Evolutionary conservation across 208 protist genomes (phyloP).

Genomic region (Acanthamoeba royreba): DNA sequence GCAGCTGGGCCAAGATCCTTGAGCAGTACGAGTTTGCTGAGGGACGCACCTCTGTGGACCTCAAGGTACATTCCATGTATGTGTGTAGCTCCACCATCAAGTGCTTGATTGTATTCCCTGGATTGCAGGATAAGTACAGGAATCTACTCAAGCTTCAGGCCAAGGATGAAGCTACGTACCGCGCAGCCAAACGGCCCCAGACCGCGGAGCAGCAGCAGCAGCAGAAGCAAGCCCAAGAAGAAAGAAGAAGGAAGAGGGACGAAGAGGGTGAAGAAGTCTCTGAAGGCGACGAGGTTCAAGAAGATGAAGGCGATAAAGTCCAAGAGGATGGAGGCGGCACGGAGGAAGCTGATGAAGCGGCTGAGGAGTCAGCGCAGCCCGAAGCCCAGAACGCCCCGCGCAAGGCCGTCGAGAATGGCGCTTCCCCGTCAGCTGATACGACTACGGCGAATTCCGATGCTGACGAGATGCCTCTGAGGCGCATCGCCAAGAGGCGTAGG

Average conservation of each 20-base stretch:
- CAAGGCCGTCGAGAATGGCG: not conserved
- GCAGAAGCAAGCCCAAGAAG: not conserved
- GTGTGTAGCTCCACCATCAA: no score
- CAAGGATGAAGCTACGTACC: not conserved
- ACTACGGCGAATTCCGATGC: not conserved
- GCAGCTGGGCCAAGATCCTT: not conserved
- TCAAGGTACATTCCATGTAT: not conserved
- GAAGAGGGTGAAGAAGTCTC: not conserved
- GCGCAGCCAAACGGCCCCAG: not conserved
- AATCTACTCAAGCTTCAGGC: constrained; percentile 3
- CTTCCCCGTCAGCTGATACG: not conserved
- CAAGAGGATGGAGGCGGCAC: not conserved
- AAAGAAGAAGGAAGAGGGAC: not conserved
- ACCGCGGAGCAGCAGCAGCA: no score
- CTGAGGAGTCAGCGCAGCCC: not conserved
- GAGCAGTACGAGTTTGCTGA: not conserved
- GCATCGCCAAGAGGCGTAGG: not conserved
- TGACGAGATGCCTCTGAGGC: not conserved
- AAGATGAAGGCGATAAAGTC: not conserved
- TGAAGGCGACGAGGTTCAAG: not conserved
- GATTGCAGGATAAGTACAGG: not conserved
- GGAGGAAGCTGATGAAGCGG: not conserved
- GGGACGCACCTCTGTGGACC: not conserved
- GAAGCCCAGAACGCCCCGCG: not conserved
- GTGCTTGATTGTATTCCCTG: not conserved